phyloP scores from a whole-genome alignment of 208 protist species.

The Balamuthia mandrillaris region DNA sequence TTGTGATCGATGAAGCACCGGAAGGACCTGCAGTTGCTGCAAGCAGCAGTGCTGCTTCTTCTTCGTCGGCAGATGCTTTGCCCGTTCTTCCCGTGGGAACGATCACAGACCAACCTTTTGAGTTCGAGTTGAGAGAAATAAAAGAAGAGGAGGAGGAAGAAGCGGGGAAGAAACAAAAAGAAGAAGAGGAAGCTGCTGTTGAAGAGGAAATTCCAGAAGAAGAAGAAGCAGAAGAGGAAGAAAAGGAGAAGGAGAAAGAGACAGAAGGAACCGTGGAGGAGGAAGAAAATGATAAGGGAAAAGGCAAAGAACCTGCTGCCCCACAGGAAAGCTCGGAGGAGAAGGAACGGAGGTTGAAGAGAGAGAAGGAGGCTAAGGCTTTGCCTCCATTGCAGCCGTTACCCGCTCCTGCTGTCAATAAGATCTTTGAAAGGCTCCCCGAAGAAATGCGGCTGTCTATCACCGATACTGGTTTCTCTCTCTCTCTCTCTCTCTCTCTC shows the following conservation, averaged over 20 bases:
- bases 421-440: slow-evolving; percentile 22
- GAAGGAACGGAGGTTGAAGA: not conserved
- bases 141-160: slow-evolving; percentile 29
- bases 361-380: not conserved
- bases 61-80: too few species aligned
- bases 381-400: not conserved
- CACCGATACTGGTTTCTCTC: not conserved
- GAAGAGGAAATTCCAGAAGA: not conserved
- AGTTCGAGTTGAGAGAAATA: slow-evolving; percentile 14
- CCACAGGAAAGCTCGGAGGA: not conserved
- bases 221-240: not conserved
- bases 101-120: too few species aligned
- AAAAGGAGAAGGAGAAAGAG: not conserved
- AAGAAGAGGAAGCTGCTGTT: not conserved
- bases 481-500: not conserved
- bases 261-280: too few species aligned
- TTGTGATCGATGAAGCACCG: too few species aligned
- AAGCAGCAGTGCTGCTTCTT: too few species aligned
- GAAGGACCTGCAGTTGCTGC: too few species aligned
- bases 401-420: not conserved
- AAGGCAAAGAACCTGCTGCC: not conserved
- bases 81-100: too few species aligned
- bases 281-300: not conserved
- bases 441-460: slow-evolving; percentile 25
- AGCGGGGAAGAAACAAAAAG: not conserved